A percentile compares a stretch with the other conserved stretches of the same genome.
These are phyloP conservation scores for Westerdykella aurantiaca DNA, from an alignment of 2,329 filamentous ascomycete genomes.

Conservation along the genomic window DNA sequence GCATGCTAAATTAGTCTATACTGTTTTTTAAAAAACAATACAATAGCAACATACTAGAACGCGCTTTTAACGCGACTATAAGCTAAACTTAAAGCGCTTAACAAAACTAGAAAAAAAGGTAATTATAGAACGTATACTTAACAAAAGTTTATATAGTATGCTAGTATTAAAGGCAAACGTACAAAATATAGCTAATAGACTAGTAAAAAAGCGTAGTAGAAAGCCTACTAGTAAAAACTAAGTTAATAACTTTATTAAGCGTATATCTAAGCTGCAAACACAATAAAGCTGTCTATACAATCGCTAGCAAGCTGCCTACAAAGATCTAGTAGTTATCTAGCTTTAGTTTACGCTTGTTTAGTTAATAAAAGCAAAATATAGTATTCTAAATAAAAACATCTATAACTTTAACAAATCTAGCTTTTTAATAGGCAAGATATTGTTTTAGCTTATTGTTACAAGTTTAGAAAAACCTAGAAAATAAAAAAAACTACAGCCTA, in stretches of 20 bases:
- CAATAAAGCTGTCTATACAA: conserved; percentile 9
- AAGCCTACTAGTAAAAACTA: conserved; percentile 10
- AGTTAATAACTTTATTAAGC: conserved; percentile 13
- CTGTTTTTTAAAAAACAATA: not conserved
- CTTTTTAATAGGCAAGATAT: conserved; percentile 30
- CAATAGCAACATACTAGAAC: not conserved
- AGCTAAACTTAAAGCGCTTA: conserved; percentile 1
- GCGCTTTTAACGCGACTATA: not conserved
- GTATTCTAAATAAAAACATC: conserved; percentile 9
- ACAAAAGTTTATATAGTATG: not conserved
- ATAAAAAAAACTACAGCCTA: conserved; percentile 16
- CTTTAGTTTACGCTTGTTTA: conserved; percentile 3
- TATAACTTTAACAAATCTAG: conserved; percentile 26
- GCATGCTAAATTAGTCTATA: conserved; percentile 4
- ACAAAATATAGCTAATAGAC: conserved; percentile 12
- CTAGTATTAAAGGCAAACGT: conserved; percentile 7
- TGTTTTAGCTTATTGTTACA: conserved; percentile 20
- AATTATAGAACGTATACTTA: conserved; percentile 1
- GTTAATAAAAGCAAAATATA: conserved; percentile 4
- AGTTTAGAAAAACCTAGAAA: conserved; percentile 11
- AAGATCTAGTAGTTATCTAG: conserved; percentile 7
- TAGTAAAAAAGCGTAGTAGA: conserved; percentile 5
- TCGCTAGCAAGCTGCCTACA: conserved; percentile 6
- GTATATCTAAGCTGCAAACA: conserved; percentile 7
- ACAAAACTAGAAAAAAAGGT: conserved; percentile 6